These are phyloP conservation scores for Rugosomyces carneus DNA, from an alignment of 1,284 basidiomycete genomes.

Conservation along the genomic window DNA sequence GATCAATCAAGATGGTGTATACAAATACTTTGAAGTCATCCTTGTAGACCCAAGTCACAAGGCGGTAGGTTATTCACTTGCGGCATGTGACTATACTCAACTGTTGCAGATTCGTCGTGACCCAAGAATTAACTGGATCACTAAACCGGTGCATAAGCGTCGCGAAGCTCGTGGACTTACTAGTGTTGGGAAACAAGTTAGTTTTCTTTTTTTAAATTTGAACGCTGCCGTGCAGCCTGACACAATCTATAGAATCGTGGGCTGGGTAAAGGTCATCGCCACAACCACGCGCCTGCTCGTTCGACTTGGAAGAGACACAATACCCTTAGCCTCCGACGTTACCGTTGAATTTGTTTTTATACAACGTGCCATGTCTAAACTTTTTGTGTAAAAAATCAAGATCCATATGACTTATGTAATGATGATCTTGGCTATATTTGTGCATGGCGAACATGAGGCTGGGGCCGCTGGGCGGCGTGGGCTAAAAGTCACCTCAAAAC, in stretches of 20 bases:
- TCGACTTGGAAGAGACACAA: constrained; percentile 98
- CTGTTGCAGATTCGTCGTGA: constrained; percentile 79
- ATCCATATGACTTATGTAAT: neutral
- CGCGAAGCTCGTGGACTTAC: constrained; percentile 98
- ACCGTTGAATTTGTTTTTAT: constrained; percentile 64
- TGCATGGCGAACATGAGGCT: constrained; percentile 12
- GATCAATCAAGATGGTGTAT: constrained; percentile 99
- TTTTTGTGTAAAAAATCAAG: too few relatives aligned
- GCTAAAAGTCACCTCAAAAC: too few relatives aligned
- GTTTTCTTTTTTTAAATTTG: constrained; percentile 18
- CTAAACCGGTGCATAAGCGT: constrained; percentile 97
- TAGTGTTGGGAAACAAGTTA: constrained; percentile 87
- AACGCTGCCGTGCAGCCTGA: constrained; percentile 10
- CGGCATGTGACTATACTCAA: constrained; percentile 3
- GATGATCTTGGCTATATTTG: too few relatives aligned
- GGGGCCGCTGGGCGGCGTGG: constrained; percentile 13
- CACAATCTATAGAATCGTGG: constrained; percentile 66
- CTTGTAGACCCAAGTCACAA: constrained; percentile 94
- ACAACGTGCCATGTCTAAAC: constrained; percentile 18
- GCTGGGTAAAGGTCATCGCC: constrained; percentile 90
- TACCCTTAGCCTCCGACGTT: constrained; percentile 95
- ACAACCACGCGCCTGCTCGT: constrained; percentile 91
- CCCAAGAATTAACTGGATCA: constrained; percentile 98
- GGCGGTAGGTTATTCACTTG: constrained; percentile 54
- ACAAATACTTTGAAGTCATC: constrained; percentile 99